phyloP scores from a whole-genome alignment of 805 yeast genomes.

The Candida tammaniensis region DNA sequence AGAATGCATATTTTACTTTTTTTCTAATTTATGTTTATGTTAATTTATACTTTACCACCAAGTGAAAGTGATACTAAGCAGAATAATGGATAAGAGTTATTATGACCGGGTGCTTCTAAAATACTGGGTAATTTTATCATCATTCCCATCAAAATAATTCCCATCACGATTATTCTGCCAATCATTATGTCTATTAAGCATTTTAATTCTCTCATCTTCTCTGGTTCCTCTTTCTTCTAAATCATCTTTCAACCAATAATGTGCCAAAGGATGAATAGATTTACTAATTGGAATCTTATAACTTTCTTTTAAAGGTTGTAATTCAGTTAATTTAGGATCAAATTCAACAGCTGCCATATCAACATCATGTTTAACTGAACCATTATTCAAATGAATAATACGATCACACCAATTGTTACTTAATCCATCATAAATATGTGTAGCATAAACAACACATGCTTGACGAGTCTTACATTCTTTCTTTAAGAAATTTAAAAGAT shows the following conservation, averaged over 20 bases:
- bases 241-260: slow-evolving; percentile 61
- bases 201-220: slow-evolving; percentile 39
- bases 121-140: slow-evolving; percentile 43
- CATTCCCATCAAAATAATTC: slow-evolving; percentile 43
- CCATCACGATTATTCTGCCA: slow-evolving; percentile 46
- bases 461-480: slow-evolving; percentile 68
- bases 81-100: too few species aligned
- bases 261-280: slow-evolving; percentile 70
- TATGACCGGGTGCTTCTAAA: slow-evolving; percentile 49
- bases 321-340: slow-evolving; percentile 5
- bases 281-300: slow-evolving; percentile 43
- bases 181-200: slow-evolving; percentile 50
- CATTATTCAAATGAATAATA: slow-evolving; percentile 73
- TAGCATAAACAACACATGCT: slow-evolving; percentile 85
- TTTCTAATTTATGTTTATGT: slow-evolving; percentile 5
- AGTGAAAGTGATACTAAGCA: too few species aligned
- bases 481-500: slow-evolving; percentile 66
- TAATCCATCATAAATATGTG: slow-evolving; percentile 95
- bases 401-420: slow-evolving; percentile 82
- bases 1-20: background rate
- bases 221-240: slow-evolving; percentile 53
- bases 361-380: slow-evolving; percentile 46
- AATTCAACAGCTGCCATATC: slow-evolving; percentile 27
- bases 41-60: background rate
- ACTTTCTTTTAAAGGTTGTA: slow-evolving; percentile 11